A percentile compares a stretch with the other conserved stretches of the same genome.
These are phyloP conservation scores for Takashimella tepidaria DNA, from an alignment of 1,284 basidiomycete species.

Conservation along the genomic window DNA sequence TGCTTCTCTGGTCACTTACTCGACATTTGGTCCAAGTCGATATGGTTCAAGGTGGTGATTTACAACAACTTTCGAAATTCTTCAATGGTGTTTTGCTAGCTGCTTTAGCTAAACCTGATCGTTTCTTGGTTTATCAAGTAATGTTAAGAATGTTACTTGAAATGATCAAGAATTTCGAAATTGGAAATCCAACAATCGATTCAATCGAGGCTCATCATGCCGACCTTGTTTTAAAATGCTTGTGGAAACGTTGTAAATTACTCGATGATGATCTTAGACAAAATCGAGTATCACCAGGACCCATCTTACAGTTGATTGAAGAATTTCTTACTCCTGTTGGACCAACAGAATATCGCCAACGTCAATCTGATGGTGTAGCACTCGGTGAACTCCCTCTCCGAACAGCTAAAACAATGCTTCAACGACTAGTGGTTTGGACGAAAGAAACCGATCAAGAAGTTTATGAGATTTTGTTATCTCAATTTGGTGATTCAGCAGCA, in stretches of 20 bases:
- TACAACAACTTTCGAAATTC: conserved; percentile 82
- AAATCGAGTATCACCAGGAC: conserved; percentile 72
- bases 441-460: conserved; percentile 37
- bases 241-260: conserved; percentile 95
- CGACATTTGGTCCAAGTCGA: conserved; percentile 12
- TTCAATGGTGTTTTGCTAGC: conserved; percentile 98
- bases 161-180: conserved; percentile 72
- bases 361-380: conserved; percentile 83
- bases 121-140: conserved; percentile 87
- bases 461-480: conserved; percentile 39
- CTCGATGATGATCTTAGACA: conserved; percentile 86
- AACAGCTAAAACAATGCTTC: conserved; percentile 95
- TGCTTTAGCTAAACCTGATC: conserved; percentile 81
- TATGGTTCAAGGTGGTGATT: conserved; percentile 1
- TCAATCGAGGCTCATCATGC: conserved; percentile 84
- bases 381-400: conserved; percentile 95
- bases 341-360: conserved; percentile 90
- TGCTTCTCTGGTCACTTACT: conserved; percentile 8
- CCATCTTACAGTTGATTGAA: conserved; percentile 89
- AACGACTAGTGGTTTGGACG: conserved; percentile 60
- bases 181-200: conserved; percentile 56
- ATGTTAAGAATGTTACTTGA: conserved; percentile 73
- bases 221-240: conserved; percentile 93
- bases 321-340: conserved; percentile 88
- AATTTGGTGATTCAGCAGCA: conserved; percentile 47